Evolutionary conservation across 2,329 filamentous ascomycete genomes (phyloP), one percentile per base, ranked within the genome.

Genomic region (Aureobasidium sp.): DNA sequence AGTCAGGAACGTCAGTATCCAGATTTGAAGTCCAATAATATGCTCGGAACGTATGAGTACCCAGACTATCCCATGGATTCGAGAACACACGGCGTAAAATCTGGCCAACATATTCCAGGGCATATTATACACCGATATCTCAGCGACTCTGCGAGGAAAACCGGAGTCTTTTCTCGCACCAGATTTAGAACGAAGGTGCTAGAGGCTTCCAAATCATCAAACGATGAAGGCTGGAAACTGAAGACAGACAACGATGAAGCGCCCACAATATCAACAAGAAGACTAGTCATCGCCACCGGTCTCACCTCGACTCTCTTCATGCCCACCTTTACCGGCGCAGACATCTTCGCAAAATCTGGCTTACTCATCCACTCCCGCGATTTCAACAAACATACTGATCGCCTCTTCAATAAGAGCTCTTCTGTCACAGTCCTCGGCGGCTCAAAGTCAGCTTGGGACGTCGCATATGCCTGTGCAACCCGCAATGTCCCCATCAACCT

Each of bases 21-120:
- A 0, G 81, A 80, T 1, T 74, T 91, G 44, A 85, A 82, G 61
- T 83, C 79, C 50, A 90, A 91, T 67, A 90, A 90, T 62, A 77
- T 88, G 64, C 66, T 84, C 10, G 85, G 86, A 2, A 85, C 80
- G 0, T 88, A 84, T 59, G 84, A 90, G 65, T 89, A 79, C 61
- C 80, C 81, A 0, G 86, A 88, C 60, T 88, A 86, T 56, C 84
- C 85, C 16, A 85, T 90, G 81, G 73, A 76, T 16, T 57, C 60
- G 1, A 68, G 67, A 2, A 58, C 71, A 4, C 74, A 74, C 54
- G 70, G 66, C 21, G 72, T 78, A 34, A 70, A 73, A 47, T 60
- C 65, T 6, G 78, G 77, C 14, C 64, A 83, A 48, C 81, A 85
- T 63, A 79, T 86, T 44, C 76, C 81, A 0, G 83, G 79, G 0